Conservation (phyloP, 164 flowering plant genomes). For the Saururus chinensis region DNA sequence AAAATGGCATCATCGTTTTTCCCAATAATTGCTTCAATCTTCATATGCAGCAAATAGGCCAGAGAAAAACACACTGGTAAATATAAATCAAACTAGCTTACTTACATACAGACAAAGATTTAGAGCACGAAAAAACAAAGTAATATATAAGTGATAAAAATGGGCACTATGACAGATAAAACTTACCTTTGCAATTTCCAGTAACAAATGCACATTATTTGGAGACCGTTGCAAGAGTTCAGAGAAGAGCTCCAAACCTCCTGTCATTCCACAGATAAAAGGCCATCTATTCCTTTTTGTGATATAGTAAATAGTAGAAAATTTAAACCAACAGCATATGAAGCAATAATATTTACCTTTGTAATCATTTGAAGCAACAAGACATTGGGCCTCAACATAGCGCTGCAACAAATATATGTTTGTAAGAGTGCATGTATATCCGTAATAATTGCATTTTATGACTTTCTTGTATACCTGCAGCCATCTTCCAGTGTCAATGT, state of each 20-base stretch:
- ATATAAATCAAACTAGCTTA: neutral
- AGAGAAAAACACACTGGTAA: neutral
- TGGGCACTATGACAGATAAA: neutral
- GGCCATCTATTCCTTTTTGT: neutral
- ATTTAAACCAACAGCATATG: neutral
- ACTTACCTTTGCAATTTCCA: slow-evolving; percentile 90
- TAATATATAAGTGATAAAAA: neutral
- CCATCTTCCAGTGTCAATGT: slow-evolving; percentile 73
- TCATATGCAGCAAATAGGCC: slow-evolving; percentile 8
- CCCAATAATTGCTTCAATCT: slow-evolving; percentile 91
- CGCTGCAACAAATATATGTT: slow-evolving; percentile 45
- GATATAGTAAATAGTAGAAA: neutral
- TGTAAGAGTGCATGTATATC: neutral
- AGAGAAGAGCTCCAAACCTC: slow-evolving; percentile 69
- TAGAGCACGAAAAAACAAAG: neutral
- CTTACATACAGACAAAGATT: neutral
- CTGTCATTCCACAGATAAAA: slow-evolving; percentile 26
- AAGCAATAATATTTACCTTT: slow-evolving; percentile 45
- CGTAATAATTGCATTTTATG: neutral
- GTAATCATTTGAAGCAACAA: slow-evolving; percentile 85
- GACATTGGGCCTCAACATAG: slow-evolving; percentile 94
- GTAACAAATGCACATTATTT: slow-evolving; percentile 66
- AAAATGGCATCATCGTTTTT: slow-evolving; percentile 80
- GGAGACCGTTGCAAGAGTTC: slow-evolving; percentile 92
- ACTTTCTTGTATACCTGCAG: slow-evolving; percentile 43